These are phyloP conservation scores for Moringa oleifera DNA, from an alignment of 345 rosid genomes.

Conservation along the genomic window DNA sequence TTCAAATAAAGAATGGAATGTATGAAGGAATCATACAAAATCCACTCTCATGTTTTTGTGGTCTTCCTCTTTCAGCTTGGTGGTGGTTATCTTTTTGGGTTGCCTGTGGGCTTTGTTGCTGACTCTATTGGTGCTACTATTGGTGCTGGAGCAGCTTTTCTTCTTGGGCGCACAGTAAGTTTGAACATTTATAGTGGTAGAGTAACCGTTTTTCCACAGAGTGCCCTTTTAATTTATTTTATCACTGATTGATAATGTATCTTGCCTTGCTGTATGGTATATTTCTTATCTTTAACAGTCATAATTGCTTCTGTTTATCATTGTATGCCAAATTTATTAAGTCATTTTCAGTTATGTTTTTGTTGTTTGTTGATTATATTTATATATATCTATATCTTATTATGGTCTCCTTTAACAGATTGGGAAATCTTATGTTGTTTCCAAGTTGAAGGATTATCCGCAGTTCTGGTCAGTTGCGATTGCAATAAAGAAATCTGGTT, in stretches of 20 bases:
- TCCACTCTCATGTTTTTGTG: neutral
- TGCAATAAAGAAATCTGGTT: slow-evolving; percentile 84
- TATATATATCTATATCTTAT: too few species aligned
- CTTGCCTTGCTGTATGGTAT: too few species aligned
- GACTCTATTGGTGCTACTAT: slow-evolving; percentile 93
- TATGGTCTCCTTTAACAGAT: slow-evolving; percentile 38
- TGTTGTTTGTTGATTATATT: neutral
- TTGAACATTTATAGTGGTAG: neutral
- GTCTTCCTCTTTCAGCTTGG: slow-evolving; percentile 65
- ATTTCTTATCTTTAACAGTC: neutral
- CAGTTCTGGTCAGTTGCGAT: slow-evolving; percentile 83
- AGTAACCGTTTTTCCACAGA: neutral
- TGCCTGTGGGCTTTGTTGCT: slow-evolving; percentile 85
- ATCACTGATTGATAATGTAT: neutral
- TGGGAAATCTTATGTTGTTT: slow-evolving; percentile 77
- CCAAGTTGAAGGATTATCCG: slow-evolving; percentile 92
- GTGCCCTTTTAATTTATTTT: neutral
- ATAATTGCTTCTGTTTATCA: too few species aligned
- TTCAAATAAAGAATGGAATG: too few species aligned
- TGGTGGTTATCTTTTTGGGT: slow-evolving; percentile 97
- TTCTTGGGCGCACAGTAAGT: slow-evolving; percentile 83
- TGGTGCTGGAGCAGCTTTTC: slow-evolving; percentile 94
- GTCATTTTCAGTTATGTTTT: neutral
- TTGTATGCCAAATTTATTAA: neutral
- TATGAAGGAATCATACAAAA: too few species aligned